These are phyloP conservation scores for Suillus brevipes DNA, from an alignment of 768 basidiomycete species.

Conservation along the genomic window DNA sequence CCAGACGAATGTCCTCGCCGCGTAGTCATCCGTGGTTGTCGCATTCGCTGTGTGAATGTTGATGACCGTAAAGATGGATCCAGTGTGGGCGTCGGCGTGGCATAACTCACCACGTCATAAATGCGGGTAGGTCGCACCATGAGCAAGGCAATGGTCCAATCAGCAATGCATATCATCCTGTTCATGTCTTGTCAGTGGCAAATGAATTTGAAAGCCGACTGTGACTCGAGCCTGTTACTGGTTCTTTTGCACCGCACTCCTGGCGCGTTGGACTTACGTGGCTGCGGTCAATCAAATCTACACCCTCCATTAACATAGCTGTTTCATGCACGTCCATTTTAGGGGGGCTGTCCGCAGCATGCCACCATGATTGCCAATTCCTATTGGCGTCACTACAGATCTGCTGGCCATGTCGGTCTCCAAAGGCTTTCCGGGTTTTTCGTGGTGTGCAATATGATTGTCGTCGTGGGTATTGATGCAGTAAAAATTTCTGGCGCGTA, in stretches of 20 bases:
- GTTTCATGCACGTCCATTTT: slow-evolving; percentile 10
- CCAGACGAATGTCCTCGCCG: background rate
- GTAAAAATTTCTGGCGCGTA: background rate
- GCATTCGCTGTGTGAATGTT: too few species aligned
- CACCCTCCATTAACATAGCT: slow-evolving; percentile 12
- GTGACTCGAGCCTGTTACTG: too few species aligned
- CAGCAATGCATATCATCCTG: background rate
- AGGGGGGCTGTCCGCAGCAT: slow-evolving; percentile 14
- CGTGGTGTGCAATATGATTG: slow-evolving; percentile 17
- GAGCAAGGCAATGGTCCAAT: background rate
- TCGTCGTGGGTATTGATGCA: slow-evolving; percentile 12
- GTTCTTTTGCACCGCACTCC: background rate
- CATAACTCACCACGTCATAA: background rate
- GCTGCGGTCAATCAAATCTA: background rate
- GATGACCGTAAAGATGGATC: too few species aligned
- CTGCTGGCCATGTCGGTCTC: slow-evolving; percentile 1
- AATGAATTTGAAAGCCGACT: background rate
- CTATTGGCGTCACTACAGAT: slow-evolving; percentile 13
- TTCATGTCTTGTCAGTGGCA: background rate
- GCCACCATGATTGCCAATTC: too few species aligned
- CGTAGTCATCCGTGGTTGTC: background rate
- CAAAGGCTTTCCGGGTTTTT: slow-evolving; percentile 18
- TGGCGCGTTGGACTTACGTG: slow-evolving; percentile 10
- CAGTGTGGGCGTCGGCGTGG: background rate
- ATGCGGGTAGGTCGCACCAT: background rate